These are phyloP conservation scores for Saccharum officinarum DNA, from an alignment of 176 grass and related monocot genomes.

Conservation along the genomic window DNA sequence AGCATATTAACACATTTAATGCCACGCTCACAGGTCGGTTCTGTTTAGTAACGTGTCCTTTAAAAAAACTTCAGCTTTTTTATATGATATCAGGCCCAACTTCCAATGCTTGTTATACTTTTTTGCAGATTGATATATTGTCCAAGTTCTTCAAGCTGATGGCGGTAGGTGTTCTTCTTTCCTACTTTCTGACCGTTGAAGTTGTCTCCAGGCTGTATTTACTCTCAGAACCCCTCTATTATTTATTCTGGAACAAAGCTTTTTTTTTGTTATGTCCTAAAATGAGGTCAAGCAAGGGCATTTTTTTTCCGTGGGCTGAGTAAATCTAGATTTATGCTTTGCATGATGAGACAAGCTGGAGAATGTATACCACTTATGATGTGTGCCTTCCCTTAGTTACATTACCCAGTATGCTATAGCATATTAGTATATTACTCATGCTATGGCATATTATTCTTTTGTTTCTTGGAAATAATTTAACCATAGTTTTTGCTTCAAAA, in stretches of 20 bases:
- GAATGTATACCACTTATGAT: conserved; percentile 7
- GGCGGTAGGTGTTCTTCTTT: conserved; percentile 52
- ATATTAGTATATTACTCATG: neutral
- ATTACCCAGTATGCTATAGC: neutral
- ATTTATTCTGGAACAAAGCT: conserved; percentile 16
- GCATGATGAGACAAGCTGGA: neutral
- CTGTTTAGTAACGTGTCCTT: neutral
- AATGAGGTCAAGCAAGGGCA: conserved; percentile 1
- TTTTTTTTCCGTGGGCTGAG: neutral
- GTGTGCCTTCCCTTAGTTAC: neutral
- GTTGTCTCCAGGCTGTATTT: conserved; percentile 15
- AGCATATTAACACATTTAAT: conserved; percentile 87
- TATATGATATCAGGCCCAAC: neutral
- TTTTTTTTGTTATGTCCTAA: neutral
- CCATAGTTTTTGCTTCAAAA: neutral
- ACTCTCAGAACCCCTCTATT: neutral
- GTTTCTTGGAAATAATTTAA: neutral
- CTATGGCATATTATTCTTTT: neutral
- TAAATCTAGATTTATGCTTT: conserved; percentile 18
- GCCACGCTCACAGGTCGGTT: conserved; percentile 79
- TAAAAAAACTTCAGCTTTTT: neutral
- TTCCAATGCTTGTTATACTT: conserved; percentile 12
- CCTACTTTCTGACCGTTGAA: conserved; percentile 10
- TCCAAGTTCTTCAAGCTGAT: conserved; percentile 99
- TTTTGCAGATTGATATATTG: conserved; percentile 91